A percentile compares a stretch with the other conserved stretches of the same genome.
phyloP scores from a whole-genome alignment of 768 basidiomycete species.

The Pisolithus sp. region DNA sequence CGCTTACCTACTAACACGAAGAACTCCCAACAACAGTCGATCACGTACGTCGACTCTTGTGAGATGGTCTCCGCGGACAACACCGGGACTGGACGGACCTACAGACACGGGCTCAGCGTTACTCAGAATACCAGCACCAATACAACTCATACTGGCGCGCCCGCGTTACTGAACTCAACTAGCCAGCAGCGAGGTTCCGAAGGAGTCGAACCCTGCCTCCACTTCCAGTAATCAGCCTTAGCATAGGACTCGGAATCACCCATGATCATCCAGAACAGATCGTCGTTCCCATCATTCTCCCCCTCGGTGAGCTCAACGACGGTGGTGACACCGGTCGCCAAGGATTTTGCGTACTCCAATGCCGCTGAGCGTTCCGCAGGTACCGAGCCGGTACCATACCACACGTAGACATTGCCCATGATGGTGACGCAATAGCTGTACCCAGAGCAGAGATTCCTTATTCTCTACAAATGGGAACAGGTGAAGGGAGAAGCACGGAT shows the following conservation, averaged over 20 bases:
- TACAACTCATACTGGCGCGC: constrained; percentile 32
- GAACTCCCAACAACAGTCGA: constrained; percentile 76
- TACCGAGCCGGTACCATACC: constrained; percentile 72
- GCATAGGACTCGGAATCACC: constrained; percentile 67
- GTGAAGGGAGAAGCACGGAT: constrained; percentile 3
- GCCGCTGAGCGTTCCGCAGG: constrained; percentile 56
- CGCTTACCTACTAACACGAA: constrained; percentile 66
- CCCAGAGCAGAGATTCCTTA: constrained; percentile 74
- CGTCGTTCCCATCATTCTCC: constrained; percentile 55
- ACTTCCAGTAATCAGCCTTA: constrained; percentile 78
- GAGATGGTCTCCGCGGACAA: constrained; percentile 35
- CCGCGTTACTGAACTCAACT: constrained; percentile 35
- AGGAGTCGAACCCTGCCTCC: constrained; percentile 42
- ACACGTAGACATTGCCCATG: constrained; percentile 67
- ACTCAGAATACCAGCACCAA: background rate
- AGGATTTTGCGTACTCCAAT: constrained; percentile 46
- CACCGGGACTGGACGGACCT: constrained; percentile 45
- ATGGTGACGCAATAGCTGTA: constrained; percentile 76
- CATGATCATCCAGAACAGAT: constrained; percentile 84
- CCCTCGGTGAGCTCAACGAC: constrained; percentile 59
- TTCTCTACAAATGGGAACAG: constrained; percentile 31
- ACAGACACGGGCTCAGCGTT: constrained; percentile 3
- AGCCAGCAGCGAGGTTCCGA: constrained; percentile 55
- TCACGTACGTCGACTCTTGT: constrained; percentile 49
- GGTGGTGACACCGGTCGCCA: constrained; percentile 33